Evolutionary conservation across 495 filamentous ascomycete species (phyloP).

Genomic region (Bacidia rubella): DNA sequence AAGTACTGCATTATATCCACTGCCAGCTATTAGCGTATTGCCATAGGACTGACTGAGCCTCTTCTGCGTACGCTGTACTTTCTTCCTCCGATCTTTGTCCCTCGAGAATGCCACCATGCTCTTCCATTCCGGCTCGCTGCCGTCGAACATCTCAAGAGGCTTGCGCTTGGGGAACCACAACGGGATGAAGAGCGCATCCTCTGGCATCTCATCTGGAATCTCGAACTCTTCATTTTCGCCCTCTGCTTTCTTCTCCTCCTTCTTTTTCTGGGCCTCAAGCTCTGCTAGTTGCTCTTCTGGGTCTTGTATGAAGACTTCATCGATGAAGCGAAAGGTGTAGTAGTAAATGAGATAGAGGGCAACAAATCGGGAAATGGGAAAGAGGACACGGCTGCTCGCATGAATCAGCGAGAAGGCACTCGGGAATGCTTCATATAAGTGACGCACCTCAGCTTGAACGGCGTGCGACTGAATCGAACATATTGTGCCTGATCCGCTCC

Average conservation of each 20-base stretch:
- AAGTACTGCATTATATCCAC: slow-evolving; percentile 35
- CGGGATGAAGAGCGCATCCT: slow-evolving; percentile 47
- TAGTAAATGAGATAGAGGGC: background rate
- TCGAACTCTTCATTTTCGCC: slow-evolving; percentile 18
- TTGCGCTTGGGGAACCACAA: slow-evolving; percentile 36
- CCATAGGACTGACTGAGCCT: slow-evolving; percentile 24
- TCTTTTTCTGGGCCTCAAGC: background rate
- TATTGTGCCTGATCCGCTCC: background rate
- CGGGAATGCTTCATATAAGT: background rate
- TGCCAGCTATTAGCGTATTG: slow-evolving; percentile 5
- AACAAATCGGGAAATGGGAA: background rate
- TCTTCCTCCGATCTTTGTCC: slow-evolving; percentile 32
- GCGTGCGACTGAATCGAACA: background rate
- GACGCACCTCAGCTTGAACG: background rate
- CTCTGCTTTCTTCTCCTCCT: background rate
- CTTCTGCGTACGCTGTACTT: slow-evolving; percentile 31
- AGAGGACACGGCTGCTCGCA: background rate
- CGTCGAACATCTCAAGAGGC: slow-evolving; percentile 33
- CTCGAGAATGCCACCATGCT: slow-evolving; percentile 45
- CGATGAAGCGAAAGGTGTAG: background rate
- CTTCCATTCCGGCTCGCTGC: slow-evolving; percentile 58
- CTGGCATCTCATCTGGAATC: slow-evolving; percentile 15
- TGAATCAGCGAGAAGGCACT: slow-evolving; percentile 1
- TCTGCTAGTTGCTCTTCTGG: background rate
- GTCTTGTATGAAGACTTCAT: background rate